These are phyloP conservation scores for Fonticula alba DNA, from an alignment of 78 protist genomes.

Conservation along the genomic window DNA sequence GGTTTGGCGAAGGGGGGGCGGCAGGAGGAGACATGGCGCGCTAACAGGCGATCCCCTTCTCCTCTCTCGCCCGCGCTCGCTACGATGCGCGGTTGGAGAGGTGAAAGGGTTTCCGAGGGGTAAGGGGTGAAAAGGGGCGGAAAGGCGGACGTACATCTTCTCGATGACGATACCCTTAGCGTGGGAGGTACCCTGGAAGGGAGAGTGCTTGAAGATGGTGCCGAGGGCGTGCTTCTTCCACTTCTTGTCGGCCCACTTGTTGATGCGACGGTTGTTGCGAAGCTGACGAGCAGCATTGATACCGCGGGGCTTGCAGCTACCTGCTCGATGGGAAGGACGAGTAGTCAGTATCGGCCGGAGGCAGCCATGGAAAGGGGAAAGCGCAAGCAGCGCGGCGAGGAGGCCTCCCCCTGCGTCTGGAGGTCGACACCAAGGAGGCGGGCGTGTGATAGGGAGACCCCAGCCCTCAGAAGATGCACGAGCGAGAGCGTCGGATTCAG, in stretches of 20 bases:
- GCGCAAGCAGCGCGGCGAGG: no score
- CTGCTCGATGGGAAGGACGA: no score
- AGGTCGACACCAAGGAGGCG: no score
- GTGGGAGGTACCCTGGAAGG: slow-evolving; percentile 96
- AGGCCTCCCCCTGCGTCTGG: no score
- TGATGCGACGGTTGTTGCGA: slow-evolving; percentile 34
- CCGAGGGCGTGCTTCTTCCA: slow-evolving; percentile 83
- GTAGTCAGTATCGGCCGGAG: no score
- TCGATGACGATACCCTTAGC: slow-evolving; percentile 97
- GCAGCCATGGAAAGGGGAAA: no score
- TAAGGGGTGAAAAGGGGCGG: not conserved
- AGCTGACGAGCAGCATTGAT: slow-evolving; percentile 56
- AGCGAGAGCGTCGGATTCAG: no score
- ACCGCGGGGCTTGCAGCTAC: slow-evolving; percentile 39
- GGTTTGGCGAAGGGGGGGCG: not conserved
- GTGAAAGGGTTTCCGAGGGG: not conserved
- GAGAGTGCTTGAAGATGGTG: slow-evolving; percentile 78
- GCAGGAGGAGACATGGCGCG: not conserved
- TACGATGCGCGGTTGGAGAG: not conserved
- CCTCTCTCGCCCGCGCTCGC: not conserved
- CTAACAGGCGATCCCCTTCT: not conserved
- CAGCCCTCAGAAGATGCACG: no score
- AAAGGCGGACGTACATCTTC: slow-evolving; percentile 45
- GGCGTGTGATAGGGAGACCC: no score
- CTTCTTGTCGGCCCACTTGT: slow-evolving; percentile 87